phyloP scores from a whole-genome alignment of 2,329 filamentous ascomycete genomes.

The Gyromitra esculenta region DNA sequence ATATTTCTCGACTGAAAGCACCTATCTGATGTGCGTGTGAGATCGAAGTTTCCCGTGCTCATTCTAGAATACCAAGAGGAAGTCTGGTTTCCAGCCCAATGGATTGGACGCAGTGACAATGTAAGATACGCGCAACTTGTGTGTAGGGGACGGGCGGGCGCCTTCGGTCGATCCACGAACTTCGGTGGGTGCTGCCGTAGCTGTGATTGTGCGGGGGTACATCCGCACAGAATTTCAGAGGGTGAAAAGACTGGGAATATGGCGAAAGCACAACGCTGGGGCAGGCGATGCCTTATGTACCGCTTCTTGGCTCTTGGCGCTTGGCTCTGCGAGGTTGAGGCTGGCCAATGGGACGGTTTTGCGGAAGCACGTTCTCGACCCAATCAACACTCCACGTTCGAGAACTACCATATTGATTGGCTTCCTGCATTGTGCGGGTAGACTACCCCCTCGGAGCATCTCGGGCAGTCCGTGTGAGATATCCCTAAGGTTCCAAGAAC shows the following conservation, averaged over 20 bases:
- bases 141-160: neutral
- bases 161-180: neutral
- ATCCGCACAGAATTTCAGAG: slow-evolving; percentile 13
- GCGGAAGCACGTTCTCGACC: slow-evolving; percentile 11
- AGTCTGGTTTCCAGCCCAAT: slow-evolving; percentile 4
- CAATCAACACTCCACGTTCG: slow-evolving; percentile 24
- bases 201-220: slow-evolving; percentile 9
- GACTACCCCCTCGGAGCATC: slow-evolving; percentile 1
- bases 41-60: neutral
- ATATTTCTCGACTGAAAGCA: neutral
- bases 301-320: slow-evolving; percentile 15
- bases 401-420: slow-evolving; percentile 12
- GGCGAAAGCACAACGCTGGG: neutral
- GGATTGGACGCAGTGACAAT: slow-evolving; percentile 12
- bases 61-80: slow-evolving; percentile 18
- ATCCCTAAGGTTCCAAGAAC: neutral
- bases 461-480: slow-evolving; percentile 10
- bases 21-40: neutral
- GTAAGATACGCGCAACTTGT: neutral
- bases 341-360: slow-evolving; percentile 3
- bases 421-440: neutral
- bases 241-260: slow-evolving; percentile 1
- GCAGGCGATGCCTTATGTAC: slow-evolving; percentile 32
- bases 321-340: slow-evolving; percentile 21
- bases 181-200: neutral